Evolutionary conservation across 2,329 filamentous ascomycete species (phyloP).

Genomic region (Paecilomyces dactylethromorphus): DNA sequence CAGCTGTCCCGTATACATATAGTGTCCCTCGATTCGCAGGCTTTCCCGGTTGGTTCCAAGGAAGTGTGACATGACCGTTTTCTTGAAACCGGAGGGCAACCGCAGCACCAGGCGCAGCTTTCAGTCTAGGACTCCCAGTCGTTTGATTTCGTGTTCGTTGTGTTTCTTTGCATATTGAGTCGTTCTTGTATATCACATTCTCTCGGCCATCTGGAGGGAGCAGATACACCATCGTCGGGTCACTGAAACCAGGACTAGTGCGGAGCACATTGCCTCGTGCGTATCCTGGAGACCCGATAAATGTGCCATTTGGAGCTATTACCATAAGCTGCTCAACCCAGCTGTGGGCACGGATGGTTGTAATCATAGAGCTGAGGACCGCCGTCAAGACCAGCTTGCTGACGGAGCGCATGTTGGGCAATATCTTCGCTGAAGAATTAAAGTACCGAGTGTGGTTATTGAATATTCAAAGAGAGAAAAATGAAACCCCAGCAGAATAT

Average conservation of each 20-base stretch:
- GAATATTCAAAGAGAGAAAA: background rate
- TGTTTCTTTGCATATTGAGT: constrained; percentile 57
- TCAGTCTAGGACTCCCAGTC: constrained; percentile 56
- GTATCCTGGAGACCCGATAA: constrained; percentile 65
- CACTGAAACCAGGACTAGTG: constrained; percentile 48
- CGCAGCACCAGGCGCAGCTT: constrained; percentile 53
- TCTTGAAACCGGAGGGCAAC: constrained; percentile 65
- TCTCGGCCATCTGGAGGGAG: constrained; percentile 50
- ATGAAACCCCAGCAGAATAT: background rate
- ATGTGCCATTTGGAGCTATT: constrained; percentile 67
- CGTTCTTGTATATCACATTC: constrained; percentile 42
- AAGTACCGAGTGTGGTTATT: background rate
- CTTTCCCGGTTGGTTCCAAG: constrained; percentile 51
- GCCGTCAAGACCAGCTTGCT: constrained; percentile 5
- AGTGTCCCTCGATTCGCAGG: constrained; percentile 63
- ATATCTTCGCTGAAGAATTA: background rate
- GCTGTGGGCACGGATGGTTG: constrained; percentile 53
- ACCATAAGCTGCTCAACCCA: constrained; percentile 75
- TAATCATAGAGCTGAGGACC: constrained; percentile 19
- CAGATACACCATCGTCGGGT: constrained; percentile 55
- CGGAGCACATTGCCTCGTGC: constrained; percentile 64
- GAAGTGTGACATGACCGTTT: constrained; percentile 67
- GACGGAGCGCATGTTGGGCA: constrained; percentile 1
- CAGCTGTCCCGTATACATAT: constrained; percentile 64
- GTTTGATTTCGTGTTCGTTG: constrained; percentile 58